These are phyloP conservation scores for Hura crepitans DNA, from an alignment of 441 rosid genomes.

Conservation along the genomic window DNA sequence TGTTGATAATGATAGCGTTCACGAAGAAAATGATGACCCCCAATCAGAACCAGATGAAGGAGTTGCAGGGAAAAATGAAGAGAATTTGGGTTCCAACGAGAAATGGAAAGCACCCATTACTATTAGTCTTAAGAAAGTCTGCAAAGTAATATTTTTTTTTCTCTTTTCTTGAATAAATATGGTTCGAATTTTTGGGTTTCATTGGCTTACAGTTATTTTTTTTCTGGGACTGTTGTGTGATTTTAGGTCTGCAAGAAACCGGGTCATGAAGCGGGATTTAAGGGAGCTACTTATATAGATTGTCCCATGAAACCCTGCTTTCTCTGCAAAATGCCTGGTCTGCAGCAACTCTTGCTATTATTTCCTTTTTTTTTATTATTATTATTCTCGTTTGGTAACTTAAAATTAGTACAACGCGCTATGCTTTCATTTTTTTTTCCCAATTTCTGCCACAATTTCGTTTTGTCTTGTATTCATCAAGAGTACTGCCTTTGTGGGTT, in stretches of 20 bases:
- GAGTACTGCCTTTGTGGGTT: background rate
- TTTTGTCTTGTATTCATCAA: no score
- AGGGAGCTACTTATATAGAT: conserved; percentile 84
- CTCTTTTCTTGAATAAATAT: background rate
- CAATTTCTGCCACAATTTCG: background rate
- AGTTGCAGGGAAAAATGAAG: conserved; percentile 31
- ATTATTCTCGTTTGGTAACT: background rate
- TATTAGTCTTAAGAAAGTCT: conserved; percentile 82
- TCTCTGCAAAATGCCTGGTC: conserved; percentile 94
- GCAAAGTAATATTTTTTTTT: conserved; percentile 50
- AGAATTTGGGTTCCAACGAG: conserved; percentile 30
- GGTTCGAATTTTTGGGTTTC: background rate
- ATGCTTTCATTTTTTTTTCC: background rate
- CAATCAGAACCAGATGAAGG: conserved; percentile 30
- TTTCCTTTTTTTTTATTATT: background rate
- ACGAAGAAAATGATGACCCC: conserved; percentile 26
- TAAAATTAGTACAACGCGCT: background rate
- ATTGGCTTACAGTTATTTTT: background rate
- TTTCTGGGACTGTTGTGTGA: conserved; percentile 5
- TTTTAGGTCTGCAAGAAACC: conserved; percentile 74
- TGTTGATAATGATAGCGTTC: conserved; percentile 34
- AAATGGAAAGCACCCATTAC: conserved; percentile 74
- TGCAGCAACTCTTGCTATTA: background rate
- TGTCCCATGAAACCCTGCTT: conserved; percentile 97
- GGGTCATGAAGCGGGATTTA: conserved; percentile 96